These are phyloP conservation scores for Knufia fluminis DNA, from an alignment of 2,329 filamentous ascomycete species.

Conservation along the genomic window DNA sequence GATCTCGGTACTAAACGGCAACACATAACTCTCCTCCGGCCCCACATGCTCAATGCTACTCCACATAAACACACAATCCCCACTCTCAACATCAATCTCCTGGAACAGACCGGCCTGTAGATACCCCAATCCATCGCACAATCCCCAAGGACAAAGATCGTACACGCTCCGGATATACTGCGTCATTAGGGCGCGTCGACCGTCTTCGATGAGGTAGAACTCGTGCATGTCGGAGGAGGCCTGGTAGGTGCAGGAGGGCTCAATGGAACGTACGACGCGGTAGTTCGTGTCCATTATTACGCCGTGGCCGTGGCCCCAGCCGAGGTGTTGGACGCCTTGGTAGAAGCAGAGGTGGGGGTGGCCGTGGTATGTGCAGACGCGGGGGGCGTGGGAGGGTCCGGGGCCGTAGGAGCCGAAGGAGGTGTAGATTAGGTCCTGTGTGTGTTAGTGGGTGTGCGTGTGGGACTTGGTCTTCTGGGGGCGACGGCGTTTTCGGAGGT, in stretches of 20 bases:
- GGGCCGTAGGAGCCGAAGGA: conserved; percentile 42
- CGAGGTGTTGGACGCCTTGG: conserved; percentile 42
- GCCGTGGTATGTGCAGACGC: conserved; percentile 41
- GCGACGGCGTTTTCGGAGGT: too few relatives aligned
- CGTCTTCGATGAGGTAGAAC: conserved; percentile 39
- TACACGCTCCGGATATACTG: conserved; percentile 36
- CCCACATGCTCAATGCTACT: conserved; percentile 48
- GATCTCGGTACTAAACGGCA: conserved; percentile 35
- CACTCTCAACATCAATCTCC: conserved; percentile 45
- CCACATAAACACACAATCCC: conserved; percentile 51
- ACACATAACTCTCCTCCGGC: conserved; percentile 39
- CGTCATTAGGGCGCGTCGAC: conserved; percentile 34
- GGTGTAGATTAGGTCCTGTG: conserved; percentile 42
- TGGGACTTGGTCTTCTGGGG: too few relatives aligned
- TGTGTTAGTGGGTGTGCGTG: too few relatives aligned
- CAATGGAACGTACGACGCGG: conserved; percentile 40
- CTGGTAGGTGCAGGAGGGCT: conserved; percentile 29
- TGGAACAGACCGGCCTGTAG: conserved; percentile 46
- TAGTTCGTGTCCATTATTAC: conserved; percentile 45
- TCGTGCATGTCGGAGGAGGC: conserved; percentile 43
- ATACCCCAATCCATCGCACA: conserved; percentile 39
- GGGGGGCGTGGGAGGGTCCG: conserved; percentile 40
- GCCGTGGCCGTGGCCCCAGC: conserved; percentile 44
- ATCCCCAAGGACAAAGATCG: conserved; percentile 39
- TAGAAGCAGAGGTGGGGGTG: conserved; percentile 44